Evolutionary conservation across 2,329 filamentous ascomycete species (phyloP).

Genomic region (Fusarium lyarnte): DNA sequence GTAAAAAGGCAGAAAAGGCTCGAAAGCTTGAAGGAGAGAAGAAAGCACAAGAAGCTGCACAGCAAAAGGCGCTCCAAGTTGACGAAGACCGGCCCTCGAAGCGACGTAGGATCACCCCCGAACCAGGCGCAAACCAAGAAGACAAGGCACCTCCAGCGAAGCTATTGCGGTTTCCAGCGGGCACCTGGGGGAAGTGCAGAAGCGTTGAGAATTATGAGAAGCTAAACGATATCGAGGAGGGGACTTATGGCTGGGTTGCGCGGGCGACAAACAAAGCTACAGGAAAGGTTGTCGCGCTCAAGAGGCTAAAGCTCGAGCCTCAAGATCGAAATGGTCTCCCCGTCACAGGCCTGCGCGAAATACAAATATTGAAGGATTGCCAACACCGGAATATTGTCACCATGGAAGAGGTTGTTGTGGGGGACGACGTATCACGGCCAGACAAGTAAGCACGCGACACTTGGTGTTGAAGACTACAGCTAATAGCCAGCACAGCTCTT

Average conservation of each 20-base stretch:
- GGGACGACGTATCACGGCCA: conserved; percentile 64
- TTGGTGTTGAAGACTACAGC: conserved; percentile 12
- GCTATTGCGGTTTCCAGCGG: conserved; percentile 76
- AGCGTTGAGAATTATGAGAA: conserved; percentile 90
- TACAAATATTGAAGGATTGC: conserved; percentile 86
- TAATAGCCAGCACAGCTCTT: conserved; percentile 59
- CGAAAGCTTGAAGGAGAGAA: conserved; percentile 66
- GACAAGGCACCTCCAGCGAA: conserved; percentile 51
- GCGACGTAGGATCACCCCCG: conserved; percentile 68
- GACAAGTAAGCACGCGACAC: conserved; percentile 58
- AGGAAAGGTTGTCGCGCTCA: conserved; percentile 86
- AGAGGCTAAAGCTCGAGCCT: conserved; percentile 89
- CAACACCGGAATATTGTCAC: conserved; percentile 84
- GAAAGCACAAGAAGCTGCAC: conserved; percentile 49
- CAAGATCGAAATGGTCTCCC: conserved; percentile 80
- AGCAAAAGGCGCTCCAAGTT: conserved; percentile 16
- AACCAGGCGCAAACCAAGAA: conserved; percentile 45
- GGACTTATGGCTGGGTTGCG: conserved; percentile 94
- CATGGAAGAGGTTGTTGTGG: conserved; percentile 85
- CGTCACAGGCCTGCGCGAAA: conserved; percentile 92
- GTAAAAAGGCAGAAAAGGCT: conserved; percentile 83
- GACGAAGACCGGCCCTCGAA: conserved; percentile 62
- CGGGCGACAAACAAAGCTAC: conserved; percentile 79
- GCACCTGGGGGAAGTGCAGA: conserved; percentile 74
- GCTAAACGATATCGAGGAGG: conserved; percentile 97